These are phyloP conservation scores for Fusarium cyanostomum DNA, from an alignment of 2,329 filamentous ascomycete genomes.

Conservation along the genomic window DNA sequence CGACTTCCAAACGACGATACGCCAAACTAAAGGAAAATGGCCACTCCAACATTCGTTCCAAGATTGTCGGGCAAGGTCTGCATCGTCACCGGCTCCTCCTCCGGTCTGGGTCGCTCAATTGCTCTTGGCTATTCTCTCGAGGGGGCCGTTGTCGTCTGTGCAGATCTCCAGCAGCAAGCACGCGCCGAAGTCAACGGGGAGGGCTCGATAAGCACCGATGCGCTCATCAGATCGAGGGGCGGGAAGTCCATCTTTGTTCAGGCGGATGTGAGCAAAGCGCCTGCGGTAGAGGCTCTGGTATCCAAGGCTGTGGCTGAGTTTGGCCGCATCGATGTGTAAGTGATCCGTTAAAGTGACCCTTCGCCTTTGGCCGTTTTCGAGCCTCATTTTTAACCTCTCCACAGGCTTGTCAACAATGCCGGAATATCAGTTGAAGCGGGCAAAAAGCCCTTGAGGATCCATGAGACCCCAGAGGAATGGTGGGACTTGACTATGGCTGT, in stretches of 20 bases:
- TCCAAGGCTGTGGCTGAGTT: constrained; percentile 27
- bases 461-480: constrained; percentile 54
- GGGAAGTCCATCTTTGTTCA: constrained; percentile 54
- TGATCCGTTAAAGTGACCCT: too few relatives aligned
- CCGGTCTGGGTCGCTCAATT: constrained; percentile 58
- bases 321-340: constrained; percentile 39
- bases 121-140: constrained; percentile 53
- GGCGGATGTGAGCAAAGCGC: constrained; percentile 53
- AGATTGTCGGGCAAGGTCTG: constrained; percentile 43
- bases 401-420: constrained; percentile 53
- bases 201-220: constrained; percentile 41
- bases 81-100: constrained; percentile 58
- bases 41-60: neutral
- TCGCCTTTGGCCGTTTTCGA: constrained; percentile 30
- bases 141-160: constrained; percentile 54
- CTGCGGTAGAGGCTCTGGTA: constrained; percentile 51
- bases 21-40: neutral
- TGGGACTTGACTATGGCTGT: constrained; percentile 56
- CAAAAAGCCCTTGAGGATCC: constrained; percentile 52
- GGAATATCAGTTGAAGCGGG: constrained; percentile 52
- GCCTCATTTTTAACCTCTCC: neutral
- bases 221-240: constrained; percentile 48
- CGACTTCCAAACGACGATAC: accelerated
- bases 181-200: constrained; percentile 42
- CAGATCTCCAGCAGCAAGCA: constrained; percentile 49